Conservation (phyloP, 2,329 filamentous ascomycete genomes). For the Escovopsis sp. region DNA sequence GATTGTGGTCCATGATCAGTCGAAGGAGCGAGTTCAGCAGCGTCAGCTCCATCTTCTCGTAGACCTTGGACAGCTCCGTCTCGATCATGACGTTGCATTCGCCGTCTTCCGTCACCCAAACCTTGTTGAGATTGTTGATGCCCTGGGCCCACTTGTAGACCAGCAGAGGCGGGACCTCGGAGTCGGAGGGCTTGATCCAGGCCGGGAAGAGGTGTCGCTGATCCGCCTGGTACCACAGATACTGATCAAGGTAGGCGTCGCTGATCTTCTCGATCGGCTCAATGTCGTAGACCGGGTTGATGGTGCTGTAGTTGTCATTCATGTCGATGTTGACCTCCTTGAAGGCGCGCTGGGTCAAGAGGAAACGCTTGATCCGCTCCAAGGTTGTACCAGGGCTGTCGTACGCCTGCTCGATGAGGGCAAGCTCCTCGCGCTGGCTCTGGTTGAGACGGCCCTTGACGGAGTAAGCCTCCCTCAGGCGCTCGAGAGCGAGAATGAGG, state of each 20-base stretch:
- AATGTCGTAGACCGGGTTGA: conserved; percentile 97
- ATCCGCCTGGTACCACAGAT: conserved; percentile 97
- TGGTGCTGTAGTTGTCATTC: conserved; percentile 99
- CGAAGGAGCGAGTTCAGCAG: conserved; percentile 83
- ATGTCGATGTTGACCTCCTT: conserved; percentile 99
- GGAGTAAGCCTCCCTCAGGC: conserved; percentile 87
- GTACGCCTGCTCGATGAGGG: conserved; percentile 94
- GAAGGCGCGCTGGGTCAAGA: conserved; percentile 93
- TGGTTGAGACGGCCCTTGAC: conserved; percentile 95
- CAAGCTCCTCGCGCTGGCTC: conserved; percentile 91
- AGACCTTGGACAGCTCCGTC: conserved; percentile 96
- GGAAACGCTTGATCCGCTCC: conserved; percentile 91
- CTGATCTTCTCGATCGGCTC: conserved; percentile 99
- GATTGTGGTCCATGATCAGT: conserved; percentile 97
- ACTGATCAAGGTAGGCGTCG: conserved; percentile 95
- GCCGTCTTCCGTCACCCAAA: conserved; percentile 87
- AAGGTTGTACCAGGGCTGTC: conserved; percentile 93
- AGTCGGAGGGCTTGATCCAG: conserved; percentile 98
- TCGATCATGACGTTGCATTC: conserved; percentile 99
- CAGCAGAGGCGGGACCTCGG: conserved; percentile 84
- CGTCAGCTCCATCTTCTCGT: conserved; percentile 97
- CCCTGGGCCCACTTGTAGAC: conserved; percentile 99
- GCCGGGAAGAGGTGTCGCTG: conserved; percentile 92
- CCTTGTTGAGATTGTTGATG: conserved; percentile 92
- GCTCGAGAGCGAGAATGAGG: conserved; percentile 83